Conservation (phyloP, 2,329 filamentous ascomycete genomes). For the Fusarium odoratissimum region DNA sequence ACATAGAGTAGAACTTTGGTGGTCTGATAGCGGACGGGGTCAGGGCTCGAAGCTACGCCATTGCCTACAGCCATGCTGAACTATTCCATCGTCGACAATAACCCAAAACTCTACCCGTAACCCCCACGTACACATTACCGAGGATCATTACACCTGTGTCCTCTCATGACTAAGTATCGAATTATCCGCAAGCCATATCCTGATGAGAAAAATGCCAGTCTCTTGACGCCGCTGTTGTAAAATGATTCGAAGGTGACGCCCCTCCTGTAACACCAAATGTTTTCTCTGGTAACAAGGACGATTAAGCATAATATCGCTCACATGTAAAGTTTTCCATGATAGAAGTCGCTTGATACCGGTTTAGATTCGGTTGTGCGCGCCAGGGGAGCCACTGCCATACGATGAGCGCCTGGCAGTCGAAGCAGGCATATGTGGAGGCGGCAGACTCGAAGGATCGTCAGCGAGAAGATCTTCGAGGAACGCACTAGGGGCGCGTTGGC, state of each 20-base stretch:
- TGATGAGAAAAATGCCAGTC: constrained; percentile 30
- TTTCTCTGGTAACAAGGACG: constrained; percentile 30
- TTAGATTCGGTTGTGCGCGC: constrained; percentile 45
- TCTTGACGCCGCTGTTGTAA: constrained; percentile 42
- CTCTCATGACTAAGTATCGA: constrained; percentile 24
- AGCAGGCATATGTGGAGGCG: constrained; percentile 55
- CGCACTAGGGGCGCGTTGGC: constrained; percentile 83
- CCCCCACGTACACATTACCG: constrained; percentile 34
- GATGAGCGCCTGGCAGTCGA: constrained; percentile 40
- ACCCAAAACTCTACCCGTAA: constrained; percentile 14
- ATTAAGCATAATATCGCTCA: constrained; percentile 18
- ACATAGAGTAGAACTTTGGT: neutral
- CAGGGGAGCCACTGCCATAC: constrained; percentile 37
- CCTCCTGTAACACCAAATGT: constrained; percentile 16
- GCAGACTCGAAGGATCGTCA: constrained; percentile 70
- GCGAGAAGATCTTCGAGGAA: constrained; percentile 92
- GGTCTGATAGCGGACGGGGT: constrained; percentile 10
- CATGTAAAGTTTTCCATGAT: constrained; percentile 20
- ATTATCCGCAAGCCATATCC: constrained; percentile 34
- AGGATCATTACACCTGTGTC: constrained; percentile 25
- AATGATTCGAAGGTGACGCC: constrained; percentile 25
- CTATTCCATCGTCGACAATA: constrained; percentile 12
- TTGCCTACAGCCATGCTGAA: constrained; percentile 12
- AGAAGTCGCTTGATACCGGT: neutral
- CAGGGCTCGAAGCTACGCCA: neutral